Conservation (phyloP, 1,139 yeast genomes). For the Arxiozyma slooffiae region DNA sequence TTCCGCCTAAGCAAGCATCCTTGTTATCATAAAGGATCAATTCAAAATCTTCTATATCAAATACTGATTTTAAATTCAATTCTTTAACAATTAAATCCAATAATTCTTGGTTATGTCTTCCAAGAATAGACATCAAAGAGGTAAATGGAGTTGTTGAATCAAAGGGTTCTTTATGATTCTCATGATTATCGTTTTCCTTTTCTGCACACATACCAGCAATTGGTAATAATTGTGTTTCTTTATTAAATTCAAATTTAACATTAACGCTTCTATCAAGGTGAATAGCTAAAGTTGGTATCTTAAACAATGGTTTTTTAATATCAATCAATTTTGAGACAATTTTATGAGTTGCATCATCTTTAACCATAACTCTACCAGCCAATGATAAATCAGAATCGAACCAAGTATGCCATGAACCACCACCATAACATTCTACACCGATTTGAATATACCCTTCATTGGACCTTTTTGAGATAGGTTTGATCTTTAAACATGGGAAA, state of each 20-base stretch:
- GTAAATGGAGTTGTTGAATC: slow-evolving; percentile 38
- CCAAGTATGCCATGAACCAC: slow-evolving; percentile 82
- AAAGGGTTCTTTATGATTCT: background rate
- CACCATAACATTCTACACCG: slow-evolving; percentile 93
- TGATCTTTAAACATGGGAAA: slow-evolving; percentile 83
- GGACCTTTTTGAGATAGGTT: slow-evolving; percentile 72
- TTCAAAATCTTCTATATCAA: slow-evolving; percentile 79
- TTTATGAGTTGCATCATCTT: slow-evolving; percentile 36
- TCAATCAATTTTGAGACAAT: slow-evolving; percentile 62
- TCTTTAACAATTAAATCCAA: slow-evolving; percentile 62
- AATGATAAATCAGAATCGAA: slow-evolving; percentile 86
- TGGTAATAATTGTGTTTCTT: slow-evolving; percentile 78
- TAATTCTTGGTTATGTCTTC: slow-evolving; percentile 68
- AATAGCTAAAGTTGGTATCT: slow-evolving; percentile 92
- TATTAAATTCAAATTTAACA: slow-evolving; percentile 77
- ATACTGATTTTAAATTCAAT: slow-evolving; percentile 38
- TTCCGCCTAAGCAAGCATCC: slow-evolving; percentile 72
- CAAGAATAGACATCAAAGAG: slow-evolving; percentile 54
- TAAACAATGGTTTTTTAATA: slow-evolving; percentile 70
- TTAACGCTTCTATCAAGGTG: slow-evolving; percentile 75
- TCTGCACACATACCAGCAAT: slow-evolving; percentile 60
- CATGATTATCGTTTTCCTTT: slow-evolving; percentile 30
- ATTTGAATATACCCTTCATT: slow-evolving; percentile 77
- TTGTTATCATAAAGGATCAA: slow-evolving; percentile 82
- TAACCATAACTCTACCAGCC: slow-evolving; percentile 83